phyloP scores from a whole-genome alignment of 169 alveolate species.

The Miamiensis avidus region DNA sequence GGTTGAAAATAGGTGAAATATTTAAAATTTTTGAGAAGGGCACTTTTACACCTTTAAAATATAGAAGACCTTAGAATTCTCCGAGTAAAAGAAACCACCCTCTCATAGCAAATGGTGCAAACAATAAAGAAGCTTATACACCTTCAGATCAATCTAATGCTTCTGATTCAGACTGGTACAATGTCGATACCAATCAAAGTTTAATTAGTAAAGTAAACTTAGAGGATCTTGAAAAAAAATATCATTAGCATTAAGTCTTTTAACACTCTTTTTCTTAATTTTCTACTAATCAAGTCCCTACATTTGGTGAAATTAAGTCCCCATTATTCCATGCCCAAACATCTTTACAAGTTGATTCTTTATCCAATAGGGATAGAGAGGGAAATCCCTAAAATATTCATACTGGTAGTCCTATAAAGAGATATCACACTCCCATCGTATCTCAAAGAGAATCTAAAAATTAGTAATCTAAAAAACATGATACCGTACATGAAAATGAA shows the following conservation, averaged over 20 bases:
- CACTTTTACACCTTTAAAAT: not conserved
- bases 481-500: too few species aligned
- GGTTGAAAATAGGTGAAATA: too few species aligned
- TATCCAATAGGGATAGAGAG: too few species aligned
- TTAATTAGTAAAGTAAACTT: not conserved
- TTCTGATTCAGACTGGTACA: not conserved
- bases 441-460: too few species aligned
- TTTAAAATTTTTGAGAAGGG: too few species aligned
- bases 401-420: not conserved
- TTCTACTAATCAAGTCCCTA: not conserved
- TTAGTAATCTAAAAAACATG: too few species aligned
- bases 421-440: too few species aligned
- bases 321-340: not conserved
- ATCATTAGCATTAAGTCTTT: too few species aligned
- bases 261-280: too few species aligned
- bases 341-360: too few species aligned
- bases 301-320: not conserved
- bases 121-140: not conserved
- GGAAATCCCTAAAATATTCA: too few species aligned
- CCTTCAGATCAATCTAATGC: not conserved
- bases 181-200: not conserved
- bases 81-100: not conserved
- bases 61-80: not conserved
- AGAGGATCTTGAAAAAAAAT: not conserved
- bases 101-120: not conserved